Base-by-base conservation (phyloP, 805 yeast species). In the Ogataea degrootiae region DNA sequence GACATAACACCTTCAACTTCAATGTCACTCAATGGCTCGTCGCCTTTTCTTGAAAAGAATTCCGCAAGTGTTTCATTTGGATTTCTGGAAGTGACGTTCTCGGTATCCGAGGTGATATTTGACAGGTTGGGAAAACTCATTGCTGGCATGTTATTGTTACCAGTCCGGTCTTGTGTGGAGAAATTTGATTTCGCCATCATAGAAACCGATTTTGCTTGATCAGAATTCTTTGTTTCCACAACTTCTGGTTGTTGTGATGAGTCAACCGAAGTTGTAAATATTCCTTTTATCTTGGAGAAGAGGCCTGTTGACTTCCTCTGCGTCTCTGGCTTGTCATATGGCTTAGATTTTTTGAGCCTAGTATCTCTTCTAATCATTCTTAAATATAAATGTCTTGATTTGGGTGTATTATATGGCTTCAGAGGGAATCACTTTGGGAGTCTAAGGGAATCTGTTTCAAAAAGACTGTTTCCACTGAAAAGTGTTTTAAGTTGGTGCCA, bases 1-100 rank as follows among this genome's bases (percentile, higher is more conserved):
- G 90, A 77, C 51, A 83, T 61, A 0, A 87, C 92, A n/a, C 95
- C 95, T 64, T 85, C 92, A 57, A 82, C 76, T 62, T 88, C 96
- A 39, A 87, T 72, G 22, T 83, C 88, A 14, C 82, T 72, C 51
- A 88, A 70, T 5, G 92, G 89, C n/a, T 67, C 67, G 47, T 81
- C 77, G n/a, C 96, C 96, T 61, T 86, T 87, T 39, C 68, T 70
- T n/a, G 73, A 72, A 63, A 87, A 87, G 60, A 88, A 87, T 29
- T 74, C 78, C 12, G 89, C 83, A 42, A 87, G 66, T 33, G 77
- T 74, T 31, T 77, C 80, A 66, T 83, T 85, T 5, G 84, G 82
- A 15, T 74, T 68, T 31, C 62, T 63, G 14, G 39, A 2, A 2
- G 52, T 48, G 9, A 44, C 21, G 34, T 42, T 37, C 14, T 45